Evolutionary conservation across 2,329 filamentous ascomycete species (phyloP), one percentile per base, ranked within the genome.

Genomic region (Penicillium corylophilum): DNA sequence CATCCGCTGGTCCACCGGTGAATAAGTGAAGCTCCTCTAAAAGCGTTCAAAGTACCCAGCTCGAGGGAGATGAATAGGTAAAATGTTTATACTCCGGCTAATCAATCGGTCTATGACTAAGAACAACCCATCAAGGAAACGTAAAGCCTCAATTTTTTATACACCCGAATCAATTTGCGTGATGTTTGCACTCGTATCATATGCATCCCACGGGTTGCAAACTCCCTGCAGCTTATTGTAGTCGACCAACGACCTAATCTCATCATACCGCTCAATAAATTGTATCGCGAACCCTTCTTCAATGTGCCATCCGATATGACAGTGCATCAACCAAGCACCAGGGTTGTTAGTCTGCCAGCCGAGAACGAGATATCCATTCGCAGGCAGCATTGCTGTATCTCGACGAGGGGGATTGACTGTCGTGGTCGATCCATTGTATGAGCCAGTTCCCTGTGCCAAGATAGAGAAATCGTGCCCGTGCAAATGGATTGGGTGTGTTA

Each of bases 401-500:
- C 79, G 70, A 1, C 79, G 70, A 0, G 74, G 69, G 1, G 78
- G 78, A 51, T 79, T 81, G 15, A 33, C 43, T 22, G 52, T 64
- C 31, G 50, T 20, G 50, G 61, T 35, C 6, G 41, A 48, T 6
- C 60, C 16, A 64, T 69, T 49, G 64, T 70, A 58, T 29, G 61
- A 35, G 12, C 72, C 58, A 60, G 72, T 57, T 56, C 80, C 71
- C 70, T 80, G 79, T 33, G 81, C 74, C 0, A 90, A 76, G 43
- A 90, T 72, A 64, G 83, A 85, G 75, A 89, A 86, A 72, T 90
- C 87, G 69, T 86, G 82, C 12, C 85, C 85, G 72, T 90, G 86
- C 2, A 88, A 67, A 69, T 89, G 86, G 70, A 89, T 85, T 0
- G 86, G 84, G 59, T 89, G 81, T 8, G 60, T 41, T 2, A 65